Conservation (phyloP, 2,329 filamentous ascomycete species). For the Colletotrichum sp. region DNA sequence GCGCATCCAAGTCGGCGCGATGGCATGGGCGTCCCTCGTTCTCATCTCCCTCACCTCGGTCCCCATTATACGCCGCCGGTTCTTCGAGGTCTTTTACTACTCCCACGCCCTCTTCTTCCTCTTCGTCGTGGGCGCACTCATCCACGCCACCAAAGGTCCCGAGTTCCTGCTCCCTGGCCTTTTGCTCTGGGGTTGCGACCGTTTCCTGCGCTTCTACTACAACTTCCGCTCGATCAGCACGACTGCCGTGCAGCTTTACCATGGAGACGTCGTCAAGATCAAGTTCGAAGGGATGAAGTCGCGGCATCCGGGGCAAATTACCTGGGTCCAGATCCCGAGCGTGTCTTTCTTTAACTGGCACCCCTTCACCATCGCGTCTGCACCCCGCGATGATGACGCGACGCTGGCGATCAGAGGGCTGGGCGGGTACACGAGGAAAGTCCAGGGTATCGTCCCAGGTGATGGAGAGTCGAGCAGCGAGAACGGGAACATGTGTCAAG, state of each 20-base stretch:
- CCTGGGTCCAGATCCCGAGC: background rate
- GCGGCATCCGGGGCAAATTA: background rate
- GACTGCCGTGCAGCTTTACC: background rate
- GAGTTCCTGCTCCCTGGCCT: background rate
- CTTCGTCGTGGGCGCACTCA: background rate
- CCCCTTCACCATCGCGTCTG: background rate
- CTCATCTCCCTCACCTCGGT: background rate
- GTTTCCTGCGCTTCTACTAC: background rate
- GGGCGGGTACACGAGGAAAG: background rate
- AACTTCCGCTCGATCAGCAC: background rate
- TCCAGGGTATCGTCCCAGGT: background rate
- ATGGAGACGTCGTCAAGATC: background rate
- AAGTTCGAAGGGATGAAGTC: background rate
- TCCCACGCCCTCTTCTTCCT: background rate
- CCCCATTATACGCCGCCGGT: background rate
- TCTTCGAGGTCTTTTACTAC: background rate
- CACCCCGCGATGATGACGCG: rapidly evolving
- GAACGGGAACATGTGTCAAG: background rate
- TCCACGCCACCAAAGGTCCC: background rate
- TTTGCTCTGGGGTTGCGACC: background rate
- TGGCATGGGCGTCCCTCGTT: background rate
- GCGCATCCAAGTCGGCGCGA: background rate
- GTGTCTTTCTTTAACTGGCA: background rate
- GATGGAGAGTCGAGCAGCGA: background rate
- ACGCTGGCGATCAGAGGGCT: background rate